phyloP scores from a whole-genome alignment of 1,284 basidiomycete species.

The Takashimella koratensis region DNA sequence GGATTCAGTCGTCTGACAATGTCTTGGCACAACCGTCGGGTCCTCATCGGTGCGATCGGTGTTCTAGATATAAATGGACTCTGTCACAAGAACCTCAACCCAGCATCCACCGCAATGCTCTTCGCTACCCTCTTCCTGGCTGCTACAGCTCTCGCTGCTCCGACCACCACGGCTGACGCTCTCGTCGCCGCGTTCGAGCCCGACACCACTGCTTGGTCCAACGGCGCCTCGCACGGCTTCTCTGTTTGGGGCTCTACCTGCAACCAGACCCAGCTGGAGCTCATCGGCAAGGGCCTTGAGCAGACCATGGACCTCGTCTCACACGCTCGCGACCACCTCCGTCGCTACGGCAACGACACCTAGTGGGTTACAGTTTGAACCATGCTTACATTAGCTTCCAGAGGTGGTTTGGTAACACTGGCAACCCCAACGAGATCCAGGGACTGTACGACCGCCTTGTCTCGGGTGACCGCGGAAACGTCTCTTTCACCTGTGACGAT shows the following conservation, averaged over 20 bases:
- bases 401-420: constrained; percentile 11
- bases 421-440: constrained; percentile 9
- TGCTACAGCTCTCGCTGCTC: background rate
- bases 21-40: no score
- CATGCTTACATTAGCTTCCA: constrained; percentile 7
- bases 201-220: constrained; percentile 5
- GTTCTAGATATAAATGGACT: no score
- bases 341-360: constrained; percentile 12
- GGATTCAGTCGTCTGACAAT: no score
- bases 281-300: constrained; percentile 11
- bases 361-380: constrained; percentile 4
- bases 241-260: constrained; percentile 7
- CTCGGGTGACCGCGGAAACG: constrained; percentile 11
- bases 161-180: background rate
- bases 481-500: constrained; percentile 15
- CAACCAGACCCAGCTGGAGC: constrained; percentile 10
- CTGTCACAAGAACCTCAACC: no score
- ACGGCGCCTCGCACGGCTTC: constrained; percentile 3
- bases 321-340: constrained; percentile 13
- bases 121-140: background rate
- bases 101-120: no score
- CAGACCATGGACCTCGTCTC: constrained; percentile 8
- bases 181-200: background rate
- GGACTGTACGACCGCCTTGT: constrained; percentile 13
- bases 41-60: no score